phyloP scores from a whole-genome alignment of 192 early-diverging fungal genomes.

The Haplosporangium gracile region DNA sequence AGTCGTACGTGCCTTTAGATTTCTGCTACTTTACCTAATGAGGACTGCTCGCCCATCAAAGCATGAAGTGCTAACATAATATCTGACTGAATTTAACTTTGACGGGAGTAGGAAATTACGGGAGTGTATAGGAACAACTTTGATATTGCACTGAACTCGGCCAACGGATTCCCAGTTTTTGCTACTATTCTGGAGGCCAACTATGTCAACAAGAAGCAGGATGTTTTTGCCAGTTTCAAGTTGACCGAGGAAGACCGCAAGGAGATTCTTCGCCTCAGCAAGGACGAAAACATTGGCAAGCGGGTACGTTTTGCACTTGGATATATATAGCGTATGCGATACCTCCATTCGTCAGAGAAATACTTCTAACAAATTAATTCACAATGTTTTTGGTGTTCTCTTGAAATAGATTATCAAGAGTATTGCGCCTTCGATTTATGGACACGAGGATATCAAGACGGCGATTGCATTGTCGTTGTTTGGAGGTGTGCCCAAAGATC shows the following conservation, averaged over 20 bases:
- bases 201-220: constrained; percentile 90
- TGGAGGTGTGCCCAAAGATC: constrained; percentile 96
- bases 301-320: constrained; percentile 62
- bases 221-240: constrained; percentile 87
- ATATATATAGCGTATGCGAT: background rate
- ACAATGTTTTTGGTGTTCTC: background rate
- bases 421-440: constrained; percentile 99
- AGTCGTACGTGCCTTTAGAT: constrained; percentile 68
- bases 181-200: constrained; percentile 98
- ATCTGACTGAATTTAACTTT: background rate
- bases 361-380: background rate
- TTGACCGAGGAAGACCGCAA: constrained; percentile 94
- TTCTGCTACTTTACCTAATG: background rate
- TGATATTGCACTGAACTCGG: constrained; percentile 87
- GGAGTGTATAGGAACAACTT: constrained; percentile 97
- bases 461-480: constrained; percentile 95
- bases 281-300: constrained; percentile 84
- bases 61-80: background rate
- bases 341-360: background rate
- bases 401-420: constrained; percentile 84
- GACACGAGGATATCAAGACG: constrained; percentile 97
- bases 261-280: constrained; percentile 77
- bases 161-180: constrained; percentile 98
- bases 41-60: background rate
- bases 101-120: constrained; percentile 79